Evolutionary conservation across 2,329 filamentous ascomycete genomes (phyloP), one percentile per base, ranked within the genome.

Genomic region (Paracamarosporium sp.): DNA sequence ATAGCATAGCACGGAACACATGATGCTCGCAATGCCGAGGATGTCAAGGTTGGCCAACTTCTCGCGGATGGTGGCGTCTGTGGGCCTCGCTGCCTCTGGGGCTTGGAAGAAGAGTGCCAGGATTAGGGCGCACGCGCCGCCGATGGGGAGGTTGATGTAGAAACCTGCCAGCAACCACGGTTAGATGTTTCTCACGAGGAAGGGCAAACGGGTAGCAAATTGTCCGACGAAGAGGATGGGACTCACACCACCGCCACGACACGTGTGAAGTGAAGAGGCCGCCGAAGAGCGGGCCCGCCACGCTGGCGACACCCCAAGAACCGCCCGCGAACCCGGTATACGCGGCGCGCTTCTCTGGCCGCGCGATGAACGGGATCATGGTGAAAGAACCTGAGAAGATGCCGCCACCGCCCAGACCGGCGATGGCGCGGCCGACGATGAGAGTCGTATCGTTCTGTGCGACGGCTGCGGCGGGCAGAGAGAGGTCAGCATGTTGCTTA

Each of bases 21-120:
- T 72, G 20, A 80, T 57, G 33, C 80, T 63, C 22, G 73, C 63
- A 0, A 72, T 71, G 1, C 82, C 82, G 1, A 75, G 60, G 1
- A 76, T 67, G 54, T 85, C 82, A 60, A 84, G 74, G 38, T 82
- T 76, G 1, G 73, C 60, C 9, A 80, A 58, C 62, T 77, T 79
- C 58, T 73, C 78, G 43, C 59, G 67, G 40, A 65, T 58, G n/a
- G 64, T 65, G n/a, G 44, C 22, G 7, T 56, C 15, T 9, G 22
- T 8, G 13, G 3, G 48, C n/a, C 20, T 38, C 1, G 50, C 53
- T 15, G 9, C 9, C 1, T 15, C 20, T 5, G 5, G 72, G 65
- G 28, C 41, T 7, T 13, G 63, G 59, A 47, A 68, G 40, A 63
- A 80, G 60, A 69, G 59, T 31, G 78, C 59, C 48, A 81, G 74